A percentile compares a stretch with the other conserved stretches of the same genome.
These are phyloP conservation scores for Helotiales sp. DNA, from an alignment of 2,329 filamentous ascomycete species.

Conservation along the genomic window DNA sequence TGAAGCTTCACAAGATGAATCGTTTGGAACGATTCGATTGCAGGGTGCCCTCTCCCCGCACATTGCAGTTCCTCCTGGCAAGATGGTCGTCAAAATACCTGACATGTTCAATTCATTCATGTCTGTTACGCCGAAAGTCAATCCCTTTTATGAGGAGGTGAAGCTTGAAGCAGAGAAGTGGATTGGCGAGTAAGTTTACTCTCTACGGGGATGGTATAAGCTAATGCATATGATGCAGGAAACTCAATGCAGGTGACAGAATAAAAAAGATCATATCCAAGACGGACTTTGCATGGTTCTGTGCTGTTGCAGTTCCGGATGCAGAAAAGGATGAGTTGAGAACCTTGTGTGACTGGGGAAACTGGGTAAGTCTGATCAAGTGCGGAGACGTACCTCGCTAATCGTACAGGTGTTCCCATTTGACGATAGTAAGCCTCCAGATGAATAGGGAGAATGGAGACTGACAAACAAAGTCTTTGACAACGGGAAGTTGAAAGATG, in stretches of 20 bases:
- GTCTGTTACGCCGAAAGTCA: constrained; percentile 3
- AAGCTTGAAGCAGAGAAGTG: constrained; percentile 4
- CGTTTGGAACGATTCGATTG: background rate
- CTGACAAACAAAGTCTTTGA: constrained; percentile 15
- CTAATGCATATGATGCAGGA: background rate
- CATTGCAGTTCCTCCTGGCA: background rate
- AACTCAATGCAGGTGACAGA: background rate
- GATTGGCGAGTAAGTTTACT: constrained; percentile 10
- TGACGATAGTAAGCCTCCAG: constrained; percentile 14
- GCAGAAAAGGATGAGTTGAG: constrained; percentile 14
- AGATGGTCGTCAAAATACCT: constrained; percentile 9
- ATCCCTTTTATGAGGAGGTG: constrained; percentile 12
- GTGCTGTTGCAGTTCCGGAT: constrained; percentile 17
- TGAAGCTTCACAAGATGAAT: background rate
- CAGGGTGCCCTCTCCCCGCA: background rate
- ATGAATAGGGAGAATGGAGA: background rate
- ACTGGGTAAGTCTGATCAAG: constrained; percentile 16
- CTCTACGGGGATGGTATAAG: background rate
- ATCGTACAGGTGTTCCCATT: constrained; percentile 16
- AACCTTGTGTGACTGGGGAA: constrained; percentile 23
- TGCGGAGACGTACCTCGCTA: background rate
- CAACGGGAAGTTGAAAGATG: constrained; percentile 12
- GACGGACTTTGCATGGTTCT: constrained; percentile 16
- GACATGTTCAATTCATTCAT: constrained; percentile 21
- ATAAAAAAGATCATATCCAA: constrained; percentile 1